phyloP scores from a whole-genome alignment of 805 yeast genomes.

The Cyberlindnera mississippiensis region DNA sequence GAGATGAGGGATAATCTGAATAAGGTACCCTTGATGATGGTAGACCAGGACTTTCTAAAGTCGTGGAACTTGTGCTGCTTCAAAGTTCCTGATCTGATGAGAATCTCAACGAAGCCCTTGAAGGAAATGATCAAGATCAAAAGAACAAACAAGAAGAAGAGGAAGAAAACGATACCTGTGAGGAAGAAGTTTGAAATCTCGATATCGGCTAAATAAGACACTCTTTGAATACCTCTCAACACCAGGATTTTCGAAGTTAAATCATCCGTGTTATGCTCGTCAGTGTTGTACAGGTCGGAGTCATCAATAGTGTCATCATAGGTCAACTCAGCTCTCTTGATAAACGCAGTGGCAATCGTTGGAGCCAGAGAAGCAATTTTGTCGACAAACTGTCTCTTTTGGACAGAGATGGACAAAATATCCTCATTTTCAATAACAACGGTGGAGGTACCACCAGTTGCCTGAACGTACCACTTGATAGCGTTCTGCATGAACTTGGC shows the following conservation, averaged over 20 bases:
- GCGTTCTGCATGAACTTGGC: slow-evolving; percentile 74
- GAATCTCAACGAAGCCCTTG: slow-evolving; percentile 66
- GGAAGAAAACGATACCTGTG: slow-evolving; percentile 80
- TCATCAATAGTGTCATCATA: slow-evolving; percentile 45
- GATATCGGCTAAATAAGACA: slow-evolving; percentile 76
- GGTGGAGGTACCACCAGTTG: slow-evolving; percentile 89
- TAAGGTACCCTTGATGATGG: slow-evolving; percentile 83
- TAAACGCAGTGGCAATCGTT: slow-evolving; percentile 18
- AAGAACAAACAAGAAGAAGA: slow-evolving; percentile 67
- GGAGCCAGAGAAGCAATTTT: slow-evolving; percentile 12
- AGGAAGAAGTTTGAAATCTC: slow-evolving; percentile 83
- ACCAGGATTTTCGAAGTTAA: slow-evolving; percentile 69
- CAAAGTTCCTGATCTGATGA: slow-evolving; percentile 54
- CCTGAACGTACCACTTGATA: slow-evolving; percentile 90
- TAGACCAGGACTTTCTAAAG: slow-evolving; percentile 78
- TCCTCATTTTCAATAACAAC: slow-evolving; percentile 63
- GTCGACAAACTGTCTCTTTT: slow-evolving; percentile 40
- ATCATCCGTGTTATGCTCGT: slow-evolving; percentile 57
- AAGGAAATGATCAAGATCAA: slow-evolving; percentile 53
- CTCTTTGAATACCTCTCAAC: slow-evolving; percentile 89
- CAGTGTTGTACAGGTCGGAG: slow-evolving; percentile 55
- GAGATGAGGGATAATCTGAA: slow-evolving; percentile 81
- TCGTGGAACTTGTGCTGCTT: slow-evolving; percentile 62
- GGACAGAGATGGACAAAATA: slow-evolving; percentile 79
- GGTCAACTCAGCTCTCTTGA: slow-evolving; percentile 40